These are phyloP conservation scores for Novymonas esmeraldas DNA, from an alignment of 208 protist genomes.

Conservation along the genomic window DNA sequence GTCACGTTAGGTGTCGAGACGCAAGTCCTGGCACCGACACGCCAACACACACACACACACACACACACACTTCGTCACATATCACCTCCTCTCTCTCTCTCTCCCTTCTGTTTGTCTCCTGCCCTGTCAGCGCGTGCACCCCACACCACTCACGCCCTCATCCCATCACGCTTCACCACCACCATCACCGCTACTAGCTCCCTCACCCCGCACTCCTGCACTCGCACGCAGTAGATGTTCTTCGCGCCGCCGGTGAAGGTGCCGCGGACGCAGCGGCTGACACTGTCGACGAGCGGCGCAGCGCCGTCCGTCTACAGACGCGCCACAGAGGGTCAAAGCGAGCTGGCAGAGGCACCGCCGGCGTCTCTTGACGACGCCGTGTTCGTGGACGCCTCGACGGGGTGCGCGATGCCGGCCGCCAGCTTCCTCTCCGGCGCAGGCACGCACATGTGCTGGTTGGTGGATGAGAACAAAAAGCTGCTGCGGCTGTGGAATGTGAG, in stretches of 20 bases:
- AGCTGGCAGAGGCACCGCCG: slow-evolving; percentile 9
- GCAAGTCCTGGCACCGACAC: no score
- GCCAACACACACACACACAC: not conserved
- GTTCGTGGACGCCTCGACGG: not conserved
- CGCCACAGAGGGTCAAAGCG: slow-evolving; percentile 16
- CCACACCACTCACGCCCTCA: no score
- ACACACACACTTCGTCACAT: not conserved
- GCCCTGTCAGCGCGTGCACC: no score
- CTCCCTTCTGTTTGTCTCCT: no score
- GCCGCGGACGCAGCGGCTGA: slow-evolving; percentile 67
- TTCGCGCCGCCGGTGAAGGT: slow-evolving; percentile 69
- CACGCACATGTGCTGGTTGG: slow-evolving; percentile 74
- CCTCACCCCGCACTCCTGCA: no score
- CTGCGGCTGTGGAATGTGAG: slow-evolving; percentile 76
- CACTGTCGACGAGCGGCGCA: slow-evolving; percentile 16
- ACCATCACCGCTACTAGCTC: not conserved
- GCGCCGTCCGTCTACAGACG: slow-evolving; percentile 22
- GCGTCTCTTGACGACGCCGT: slow-evolving; percentile 32
- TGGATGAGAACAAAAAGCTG: slow-evolving; percentile 68
- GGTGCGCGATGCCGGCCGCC: slow-evolving; percentile 10
- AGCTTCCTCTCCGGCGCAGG: slow-evolving; percentile 72
- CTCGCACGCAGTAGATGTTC: no score
- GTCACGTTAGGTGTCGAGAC: no score
- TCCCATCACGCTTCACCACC: no score
- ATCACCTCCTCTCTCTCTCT: no score